Evolutionary conservation across 768 basidiomycete genomes (phyloP), one percentile per base, ranked within the genome.

Genomic region (Pholiota molesta): DNA sequence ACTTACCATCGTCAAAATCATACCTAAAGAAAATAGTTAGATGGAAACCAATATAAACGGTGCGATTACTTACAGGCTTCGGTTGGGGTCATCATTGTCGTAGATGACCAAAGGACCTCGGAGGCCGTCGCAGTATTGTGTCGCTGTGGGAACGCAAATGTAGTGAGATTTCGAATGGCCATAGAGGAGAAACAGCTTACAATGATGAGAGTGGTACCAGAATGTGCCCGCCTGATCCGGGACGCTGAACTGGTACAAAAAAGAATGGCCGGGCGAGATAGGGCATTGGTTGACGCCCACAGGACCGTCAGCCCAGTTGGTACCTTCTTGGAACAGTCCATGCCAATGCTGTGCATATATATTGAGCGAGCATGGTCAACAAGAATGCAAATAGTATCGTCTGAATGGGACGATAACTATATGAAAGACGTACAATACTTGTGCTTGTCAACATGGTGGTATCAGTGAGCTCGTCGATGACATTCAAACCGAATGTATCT

Each of bases 111-210:
- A 37, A 1, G 79, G 74, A 0, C 84, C 84, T 42, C 85, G 71
- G 23, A 86, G 73, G 0, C 84, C 85, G 57, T 86, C 85, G 55
- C 85, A 86, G 61, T 86, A 86, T 69, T 86, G 85, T 0, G 78
- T 77, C 7, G 76, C 77, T 72, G 31, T 45, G 26, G 26, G 23
- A 29, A 72, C 66, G 65, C 39, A 39, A 31, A 5, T 63, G 14
- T 13, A n/a, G 7, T 26, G 19, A 45, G 26, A 51, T 52, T 16
- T 3, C 5, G 31, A 11, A 23, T n/a, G 74, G 52, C 59, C 71
- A 16, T 70, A 2, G 72, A 8, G 70, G 71, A 26, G 2, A 39
- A 17, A 37, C 8, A 16, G 69, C 69, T 17, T 52, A 76, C 75
- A 72, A 68, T 80, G 66, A 62, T 74, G 72, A 13, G 69, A 73